Conservation (phyloP, 179 eudicot species). For the Spergularia azorica region DNA sequence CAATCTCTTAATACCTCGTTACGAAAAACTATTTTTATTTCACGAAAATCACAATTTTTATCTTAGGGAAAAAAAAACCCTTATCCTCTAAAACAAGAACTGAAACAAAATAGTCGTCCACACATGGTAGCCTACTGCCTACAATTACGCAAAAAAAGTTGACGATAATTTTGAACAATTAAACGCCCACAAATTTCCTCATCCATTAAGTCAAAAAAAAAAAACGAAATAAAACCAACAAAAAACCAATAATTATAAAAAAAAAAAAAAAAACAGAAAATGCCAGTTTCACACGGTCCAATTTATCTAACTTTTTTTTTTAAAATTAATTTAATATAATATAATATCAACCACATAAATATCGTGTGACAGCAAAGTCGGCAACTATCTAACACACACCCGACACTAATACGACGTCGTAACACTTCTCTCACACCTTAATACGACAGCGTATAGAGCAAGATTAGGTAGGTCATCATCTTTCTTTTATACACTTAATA, state of each 20-base stretch:
- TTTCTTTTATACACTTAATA: background rate
- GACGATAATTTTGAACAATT: background rate
- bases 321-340: too few species aligned
- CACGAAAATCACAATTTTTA: too few species aligned
- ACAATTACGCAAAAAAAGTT: background rate
- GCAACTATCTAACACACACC: constrained; percentile 8
- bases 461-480: constrained; percentile 20
- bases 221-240: background rate
- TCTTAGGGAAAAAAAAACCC: too few species aligned
- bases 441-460: constrained; percentile 9
- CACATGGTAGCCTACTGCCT: background rate
- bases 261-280: background rate
- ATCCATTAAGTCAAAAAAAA: background rate
- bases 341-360: constrained; percentile 6
- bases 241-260: background rate
- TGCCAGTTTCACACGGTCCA: background rate
- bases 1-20: too few species aligned
- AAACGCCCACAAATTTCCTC: background rate
- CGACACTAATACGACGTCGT: constrained; percentile 28
- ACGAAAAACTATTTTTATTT: too few species aligned
- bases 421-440: background rate
- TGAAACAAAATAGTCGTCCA: background rate
- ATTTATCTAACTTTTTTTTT: too few species aligned
- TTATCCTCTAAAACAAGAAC: too few species aligned
- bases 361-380: constrained; percentile 27